These are phyloP conservation scores for Dovyalis caffra DNA, from an alignment of 345 rosid genomes.

Conservation along the genomic window DNA sequence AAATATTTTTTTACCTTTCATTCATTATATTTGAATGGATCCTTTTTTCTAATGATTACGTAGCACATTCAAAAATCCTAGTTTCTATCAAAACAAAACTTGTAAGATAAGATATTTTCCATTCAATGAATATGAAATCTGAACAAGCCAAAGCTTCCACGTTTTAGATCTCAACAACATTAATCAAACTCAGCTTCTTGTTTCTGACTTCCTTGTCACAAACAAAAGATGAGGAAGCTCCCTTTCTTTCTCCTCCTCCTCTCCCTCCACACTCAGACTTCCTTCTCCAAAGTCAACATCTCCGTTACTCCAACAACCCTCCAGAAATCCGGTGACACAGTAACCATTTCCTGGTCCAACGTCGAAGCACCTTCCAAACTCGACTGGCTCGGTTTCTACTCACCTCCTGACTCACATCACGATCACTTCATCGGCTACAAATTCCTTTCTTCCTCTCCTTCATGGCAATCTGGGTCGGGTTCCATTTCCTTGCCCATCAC, in stretches of 20 bases:
- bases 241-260: conserved; percentile 20
- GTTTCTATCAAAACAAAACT: no score
- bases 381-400: conserved; percentile 89
- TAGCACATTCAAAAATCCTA: no score
- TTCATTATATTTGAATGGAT: no score
- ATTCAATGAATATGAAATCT: no score
- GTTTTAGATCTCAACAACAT: not conserved
- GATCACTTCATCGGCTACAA: conserved; percentile 75
- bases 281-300: conserved; percentile 39
- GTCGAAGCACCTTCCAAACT: conserved; percentile 69
- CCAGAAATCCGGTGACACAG: conserved; percentile 56
- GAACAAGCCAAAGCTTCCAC: no score
- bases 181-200: not conserved
- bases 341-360: conserved; percentile 65
- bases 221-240: not conserved
- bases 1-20: no score
- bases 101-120: no score
- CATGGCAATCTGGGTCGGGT: conserved; percentile 71
- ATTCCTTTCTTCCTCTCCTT: conserved; percentile 59
- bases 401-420: conserved; percentile 70
- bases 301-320: conserved; percentile 47
- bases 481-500: conserved; percentile 63
- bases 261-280: conserved; percentile 18
- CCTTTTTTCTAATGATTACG: no score
- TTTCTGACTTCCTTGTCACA: not conserved